These are phyloP conservation scores for Boeremia lycopersici DNA, from an alignment of 2,329 filamentous ascomycete species.

Conservation along the genomic window DNA sequence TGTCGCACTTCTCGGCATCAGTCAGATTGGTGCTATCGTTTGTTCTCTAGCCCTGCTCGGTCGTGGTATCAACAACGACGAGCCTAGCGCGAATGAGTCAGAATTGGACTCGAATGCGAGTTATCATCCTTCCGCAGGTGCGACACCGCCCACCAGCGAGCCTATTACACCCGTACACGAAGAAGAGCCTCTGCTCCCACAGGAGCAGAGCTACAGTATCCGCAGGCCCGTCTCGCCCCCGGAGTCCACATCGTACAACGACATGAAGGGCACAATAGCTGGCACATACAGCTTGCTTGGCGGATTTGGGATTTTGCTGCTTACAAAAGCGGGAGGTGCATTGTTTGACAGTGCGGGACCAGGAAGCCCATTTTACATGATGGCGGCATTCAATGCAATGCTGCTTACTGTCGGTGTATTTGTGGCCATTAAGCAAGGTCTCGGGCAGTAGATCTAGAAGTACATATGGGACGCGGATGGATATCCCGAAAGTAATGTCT, in stretches of 20 bases:
- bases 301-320: constrained; percentile 83
- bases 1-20: constrained; percentile 82
- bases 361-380: constrained; percentile 90
- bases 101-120: constrained; percentile 22
- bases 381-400: constrained; percentile 83
- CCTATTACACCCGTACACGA: constrained; percentile 36
- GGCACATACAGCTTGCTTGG: constrained; percentile 93
- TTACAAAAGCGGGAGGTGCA: constrained; percentile 88
- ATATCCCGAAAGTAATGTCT: background rate
- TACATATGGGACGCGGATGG: background rate
- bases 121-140: constrained; percentile 40
- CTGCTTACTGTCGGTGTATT: constrained; percentile 60
- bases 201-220: constrained; percentile 21
- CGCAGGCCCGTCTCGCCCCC: constrained; percentile 15
- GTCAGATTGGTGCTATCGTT: constrained; percentile 95
- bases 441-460: constrained; percentile 4
- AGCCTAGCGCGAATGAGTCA: constrained; percentile 22
- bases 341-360: constrained; percentile 78
- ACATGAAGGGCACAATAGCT: constrained; percentile 90
- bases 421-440: constrained; percentile 22
- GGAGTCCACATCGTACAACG: constrained; percentile 47
- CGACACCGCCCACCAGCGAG: constrained; percentile 41
- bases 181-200: constrained; percentile 36
- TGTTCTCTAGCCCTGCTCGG: constrained; percentile 91
- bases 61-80: constrained; percentile 70